Percentiles rank a stretch among this genome's conserved stretches.
Evolutionary conservation across 2,329 filamentous ascomycete genomes (phyloP).

Genomic region (Purpureocillium takamizusanense): DNA sequence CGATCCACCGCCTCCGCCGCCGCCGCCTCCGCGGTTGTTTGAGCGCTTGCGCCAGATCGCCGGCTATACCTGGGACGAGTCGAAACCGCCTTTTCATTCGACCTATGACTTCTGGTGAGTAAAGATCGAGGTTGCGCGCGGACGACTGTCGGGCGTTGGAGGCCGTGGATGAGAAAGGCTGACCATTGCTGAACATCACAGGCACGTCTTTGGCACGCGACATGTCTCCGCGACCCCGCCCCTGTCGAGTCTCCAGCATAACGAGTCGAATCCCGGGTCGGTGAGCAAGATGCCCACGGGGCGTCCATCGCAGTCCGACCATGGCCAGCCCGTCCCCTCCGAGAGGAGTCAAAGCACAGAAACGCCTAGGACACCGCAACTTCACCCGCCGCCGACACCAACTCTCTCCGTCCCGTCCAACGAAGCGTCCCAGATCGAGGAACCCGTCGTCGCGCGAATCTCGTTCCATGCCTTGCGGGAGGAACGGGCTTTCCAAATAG

Average conservation of each 20-base stretch:
- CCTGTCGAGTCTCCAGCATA: conserved; percentile 35
- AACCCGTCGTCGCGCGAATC: conserved; percentile 69
- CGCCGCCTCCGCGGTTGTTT: conserved; percentile 57
- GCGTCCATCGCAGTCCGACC: conserved; percentile 34
- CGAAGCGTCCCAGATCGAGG: conserved; percentile 48
- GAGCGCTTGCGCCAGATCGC: conserved; percentile 65
- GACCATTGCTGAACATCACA: conserved; percentile 15
- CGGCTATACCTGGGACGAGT: conserved; percentile 70
- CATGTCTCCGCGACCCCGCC: conserved; percentile 42
- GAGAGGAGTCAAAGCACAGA: conserved; percentile 27
- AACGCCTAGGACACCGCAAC: conserved; percentile 9
- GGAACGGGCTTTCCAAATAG: conserved; percentile 80
- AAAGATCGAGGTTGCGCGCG: no score
- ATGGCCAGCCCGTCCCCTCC: conserved; percentile 14
- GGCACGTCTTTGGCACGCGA: conserved; percentile 59
- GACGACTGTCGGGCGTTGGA: neutral
- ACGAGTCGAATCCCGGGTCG: conserved; percentile 33
- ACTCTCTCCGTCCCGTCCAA: conserved; percentile 18
- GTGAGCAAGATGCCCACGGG: conserved; percentile 31
- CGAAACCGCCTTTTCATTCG: conserved; percentile 45
- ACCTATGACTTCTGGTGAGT: conserved; percentile 82
- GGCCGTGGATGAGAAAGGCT: conserved; percentile 1
- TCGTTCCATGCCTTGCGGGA: conserved; percentile 76
- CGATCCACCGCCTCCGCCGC: conserved; percentile 58
- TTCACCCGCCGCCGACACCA: conserved; percentile 18